These are phyloP conservation scores for Groenewaldozyma sp. DNA, from an alignment of 1,139 yeast species.

Conservation along the genomic window DNA sequence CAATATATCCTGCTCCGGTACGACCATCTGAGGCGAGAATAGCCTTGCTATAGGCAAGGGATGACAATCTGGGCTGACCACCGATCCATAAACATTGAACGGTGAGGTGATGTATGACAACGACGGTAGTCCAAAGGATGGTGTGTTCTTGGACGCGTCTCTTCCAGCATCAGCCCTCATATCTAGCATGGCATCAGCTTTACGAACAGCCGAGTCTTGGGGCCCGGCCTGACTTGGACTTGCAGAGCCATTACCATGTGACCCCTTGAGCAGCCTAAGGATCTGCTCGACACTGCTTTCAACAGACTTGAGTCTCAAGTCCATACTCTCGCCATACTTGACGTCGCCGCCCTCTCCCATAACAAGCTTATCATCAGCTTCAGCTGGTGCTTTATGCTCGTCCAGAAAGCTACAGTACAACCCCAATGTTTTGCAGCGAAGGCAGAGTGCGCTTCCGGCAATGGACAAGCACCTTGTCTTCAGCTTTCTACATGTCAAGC, in stretches of 20 bases:
- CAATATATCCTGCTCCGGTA: constrained; percentile 37
- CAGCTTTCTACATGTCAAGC: constrained; percentile 49
- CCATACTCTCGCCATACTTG: constrained; percentile 8
- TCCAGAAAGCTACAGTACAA: constrained; percentile 41
- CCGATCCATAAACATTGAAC: constrained; percentile 37
- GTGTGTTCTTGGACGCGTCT: constrained; percentile 4
- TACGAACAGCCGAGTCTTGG: too few species aligned
- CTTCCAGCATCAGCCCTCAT: not conserved
- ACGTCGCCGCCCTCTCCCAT: constrained; percentile 13
- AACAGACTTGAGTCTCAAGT: constrained; percentile 15
- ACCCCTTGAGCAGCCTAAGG: constrained; percentile 9
- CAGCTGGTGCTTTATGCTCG: not conserved
- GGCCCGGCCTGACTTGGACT: not conserved
- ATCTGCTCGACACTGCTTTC: constrained; percentile 21
- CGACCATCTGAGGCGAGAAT: constrained; percentile 29
- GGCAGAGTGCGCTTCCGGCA: constrained; percentile 39
- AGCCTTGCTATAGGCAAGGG: constrained; percentile 41
- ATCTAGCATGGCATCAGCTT: not conserved
- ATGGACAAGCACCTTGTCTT: constrained; percentile 56
- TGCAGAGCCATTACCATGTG: not conserved
- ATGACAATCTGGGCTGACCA: constrained; percentile 27
- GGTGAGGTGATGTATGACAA: constrained; percentile 42
- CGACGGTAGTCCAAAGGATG: constrained; percentile 36
- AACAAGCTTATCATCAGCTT: not conserved
- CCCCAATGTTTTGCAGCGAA: constrained; percentile 46